These are phyloP conservation scores for Raffaelea deltoideospora DNA, from an alignment of 2,329 filamentous ascomycete genomes.

Conservation along the genomic window DNA sequence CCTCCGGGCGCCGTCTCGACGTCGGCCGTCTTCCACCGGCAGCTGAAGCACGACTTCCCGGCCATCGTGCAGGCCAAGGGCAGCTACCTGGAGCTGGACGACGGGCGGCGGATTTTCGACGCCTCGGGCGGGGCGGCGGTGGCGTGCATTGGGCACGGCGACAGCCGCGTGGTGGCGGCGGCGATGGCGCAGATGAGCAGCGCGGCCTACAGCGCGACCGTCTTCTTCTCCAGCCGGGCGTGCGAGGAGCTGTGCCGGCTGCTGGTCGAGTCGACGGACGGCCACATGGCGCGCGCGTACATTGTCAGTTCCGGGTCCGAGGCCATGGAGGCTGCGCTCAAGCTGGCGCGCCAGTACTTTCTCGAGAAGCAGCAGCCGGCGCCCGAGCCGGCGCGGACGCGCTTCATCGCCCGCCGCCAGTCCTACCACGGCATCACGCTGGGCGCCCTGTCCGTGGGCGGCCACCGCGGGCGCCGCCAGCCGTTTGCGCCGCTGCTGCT, in stretches of 20 bases:
- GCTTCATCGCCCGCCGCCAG: conserved; percentile 51
- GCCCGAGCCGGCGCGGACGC: conserved; percentile 37
- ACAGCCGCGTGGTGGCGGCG: conserved; percentile 24
- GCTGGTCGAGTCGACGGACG: conserved; percentile 20
- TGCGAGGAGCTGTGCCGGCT: conserved; percentile 23
- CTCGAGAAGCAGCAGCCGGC: conserved; percentile 39
- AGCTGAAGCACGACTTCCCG: conserved; percentile 19
- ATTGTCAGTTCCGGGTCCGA: conserved; percentile 36
- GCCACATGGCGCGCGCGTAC: conserved; percentile 22
- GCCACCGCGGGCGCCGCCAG: conserved; percentile 42
- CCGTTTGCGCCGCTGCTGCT: conserved; percentile 49
- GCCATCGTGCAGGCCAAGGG: conserved; percentile 18
- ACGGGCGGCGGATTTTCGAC: conserved; percentile 26
- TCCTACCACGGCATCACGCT: conserved; percentile 63
- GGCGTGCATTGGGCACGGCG: conserved; percentile 29
- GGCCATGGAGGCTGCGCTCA: conserved; percentile 50
- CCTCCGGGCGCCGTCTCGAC: no score
- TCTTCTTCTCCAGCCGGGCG: conserved; percentile 24
- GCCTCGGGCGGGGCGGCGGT: conserved; percentile 30
- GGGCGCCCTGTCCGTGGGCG: conserved; percentile 49
- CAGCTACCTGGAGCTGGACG: conserved; percentile 22
- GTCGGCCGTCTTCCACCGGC: conserved; percentile 24
- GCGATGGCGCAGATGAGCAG: conserved; percentile 23
- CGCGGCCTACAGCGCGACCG: conserved; percentile 26
- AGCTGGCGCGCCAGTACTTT: conserved; percentile 49